Base-by-base conservation (phyloP, 805 yeast species). In the Vanderwaltozyma yarrowii region DNA sequence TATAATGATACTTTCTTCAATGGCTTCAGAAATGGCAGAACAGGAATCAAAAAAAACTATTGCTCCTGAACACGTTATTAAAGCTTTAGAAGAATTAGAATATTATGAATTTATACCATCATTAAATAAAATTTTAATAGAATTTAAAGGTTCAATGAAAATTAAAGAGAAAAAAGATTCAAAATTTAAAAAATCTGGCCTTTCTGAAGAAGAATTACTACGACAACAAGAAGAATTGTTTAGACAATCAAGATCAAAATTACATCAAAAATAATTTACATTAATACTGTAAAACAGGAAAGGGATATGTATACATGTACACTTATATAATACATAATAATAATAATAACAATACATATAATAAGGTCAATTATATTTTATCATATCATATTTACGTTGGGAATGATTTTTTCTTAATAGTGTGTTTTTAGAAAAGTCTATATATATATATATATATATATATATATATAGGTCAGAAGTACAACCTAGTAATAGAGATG, bases 41-140 rank as follows among this genome's bases (percentile, higher is more conserved):
- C 82, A 81, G 51, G 98, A 92, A 57, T 78, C 94, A 38, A 92
- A 92, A 61, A 92, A 92, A 62, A 92, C 98, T 2, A 92, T 92
- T 32, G 94, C 96, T 0, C 81, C 95, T 2, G 98, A 92, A 58
- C 98, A 92, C 57, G 96, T 92, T 28, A 72, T 89, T 45, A 82
- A 80, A 52, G 96, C 97, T 0, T 65, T 92, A 32, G 78, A 75
- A 44, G 95, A 83, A 51, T 68, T 92, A 39, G 98, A 95, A 20
- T 92, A 86, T 60, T 71, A 71, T 21, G 87, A 84, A 42, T 92
- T 89, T 58, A 69, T 92, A 36, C 88, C 81, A 26, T 80, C 85
- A 20, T 74, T 92, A 32, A 80, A 83, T 51, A 78, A 80, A 45
- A 84, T 84, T 17, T 67, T 89, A 45, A 74, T 69, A 32, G 95